Evolutionary conservation across 768 basidiomycete genomes (phyloP), one percentile per base, ranked within the genome.

Genomic region (Leccinum boreale): DNA sequence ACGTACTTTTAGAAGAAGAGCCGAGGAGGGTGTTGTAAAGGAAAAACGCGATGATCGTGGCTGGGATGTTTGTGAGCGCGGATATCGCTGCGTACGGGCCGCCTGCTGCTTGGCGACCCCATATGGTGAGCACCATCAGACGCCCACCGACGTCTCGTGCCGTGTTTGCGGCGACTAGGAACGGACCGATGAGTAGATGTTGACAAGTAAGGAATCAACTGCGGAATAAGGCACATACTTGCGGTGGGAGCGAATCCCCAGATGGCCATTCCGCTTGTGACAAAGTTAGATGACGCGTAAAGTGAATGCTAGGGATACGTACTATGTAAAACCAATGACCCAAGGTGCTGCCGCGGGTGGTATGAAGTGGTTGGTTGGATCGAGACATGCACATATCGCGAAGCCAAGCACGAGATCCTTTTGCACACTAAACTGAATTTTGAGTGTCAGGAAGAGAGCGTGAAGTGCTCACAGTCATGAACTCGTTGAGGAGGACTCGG

Each of bases 61-160:
- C 84, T 3, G 84, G 85, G 62, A 88, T 84, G 62, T 85, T 88
- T 4, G 83, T 82, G 31, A 88, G 77, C 2, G 87, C 83, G 1
- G 86, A 67, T 51, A 88, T 79, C 10, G 85, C 87, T 2, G 83
- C 79, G 64, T 87, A 89, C 6, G 65, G 60, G 17, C 79, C 81
- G 39, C 85, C 86, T 29, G 70, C 69, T 29, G 84, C 85, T 60
- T 67, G 64, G 2, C 33, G 65, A 19, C 87, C 87, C 79, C 83
- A 89, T 55, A 88, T 79, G 4, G 84, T 76, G 70, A 90, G 66
- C 1, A 78, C 81, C 62, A 81, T 79, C n/a, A 89, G 59, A 15
- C 87, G 81, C 4, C 79, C 84, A 19, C 87, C 87, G 45, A 90
- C 28, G 67, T 89, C 87, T 65, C 87, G 85, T 28, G 86, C 85